Base-by-base conservation (phyloP, 495 filamentous ascomycete genomes). In the Elaphomyces granulatus region DNA sequence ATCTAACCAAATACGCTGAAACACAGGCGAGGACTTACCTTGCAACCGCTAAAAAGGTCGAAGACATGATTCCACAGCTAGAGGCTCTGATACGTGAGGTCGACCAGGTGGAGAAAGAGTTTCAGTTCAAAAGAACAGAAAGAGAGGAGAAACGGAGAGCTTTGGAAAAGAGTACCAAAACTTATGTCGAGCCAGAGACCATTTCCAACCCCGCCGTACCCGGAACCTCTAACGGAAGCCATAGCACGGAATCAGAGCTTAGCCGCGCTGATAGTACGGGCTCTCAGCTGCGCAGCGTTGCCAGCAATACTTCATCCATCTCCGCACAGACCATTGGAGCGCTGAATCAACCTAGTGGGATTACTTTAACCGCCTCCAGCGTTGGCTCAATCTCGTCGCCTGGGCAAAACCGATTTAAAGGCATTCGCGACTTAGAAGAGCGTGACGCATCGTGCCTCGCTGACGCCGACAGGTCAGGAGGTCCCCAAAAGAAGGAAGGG, bases 1-100 rank as follows among this genome's bases (percentile, higher is more conserved):
- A 94, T 55, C 67, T 99, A 31, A 96, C 90, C 15, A 88, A 82
- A 54, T 99, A 87, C 56, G 90, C 90, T 2, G 86, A 94, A 55
- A 77, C 78, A 4, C 90, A 99, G 55, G 81, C 92, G 8, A 78
- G 72, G 53, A 80, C 70, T 45, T 96, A 88, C 49, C 63, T 96
- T 42, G 55, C 72, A 8, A 79, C 86, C 4, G 80, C 87, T 10
- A 82, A 86, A 55, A 94, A 81, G 56, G 76, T 99, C 31, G 85
- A 94, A 45, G 72, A 74, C 26, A 80, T 93, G 67, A 67, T 87
- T 15, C 90, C 90, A 2, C 86, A 95, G 50, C 68, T 99, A 14
- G 83, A 96, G 44, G 92, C 90, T n/a, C 65, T 99, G 31, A 81
- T 81, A 31, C 71, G 71, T 42, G 88, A 95, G 58, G 90, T 99